Conservation (phyloP, 345 rosid species). For the Sonneratia caseolaris region DNA sequence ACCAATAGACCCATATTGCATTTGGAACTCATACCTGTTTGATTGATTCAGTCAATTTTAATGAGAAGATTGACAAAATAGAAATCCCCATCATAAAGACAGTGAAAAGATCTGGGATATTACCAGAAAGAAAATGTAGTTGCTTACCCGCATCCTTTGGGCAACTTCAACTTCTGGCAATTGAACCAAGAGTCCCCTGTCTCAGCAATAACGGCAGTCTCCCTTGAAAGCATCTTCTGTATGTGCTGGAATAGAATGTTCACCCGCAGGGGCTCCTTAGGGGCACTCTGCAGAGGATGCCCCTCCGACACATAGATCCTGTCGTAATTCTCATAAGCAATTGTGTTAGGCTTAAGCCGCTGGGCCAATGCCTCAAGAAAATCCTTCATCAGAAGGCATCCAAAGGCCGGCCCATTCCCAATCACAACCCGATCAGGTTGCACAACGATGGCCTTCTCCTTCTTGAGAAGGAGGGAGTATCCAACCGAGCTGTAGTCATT, state of each 20-base stretch:
- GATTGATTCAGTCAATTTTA: background rate
- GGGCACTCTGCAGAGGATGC: conserved; percentile 34
- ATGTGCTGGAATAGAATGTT: conserved; percentile 61
- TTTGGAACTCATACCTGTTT: conserved; percentile 70
- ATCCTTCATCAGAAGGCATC: conserved; percentile 70
- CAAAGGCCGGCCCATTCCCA: conserved; percentile 63
- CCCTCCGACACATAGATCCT: conserved; percentile 68
- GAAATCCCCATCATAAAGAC: background rate
- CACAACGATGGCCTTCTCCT: conserved; percentile 68
- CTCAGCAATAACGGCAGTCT: conserved; percentile 69
- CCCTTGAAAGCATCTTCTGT: conserved; percentile 58
- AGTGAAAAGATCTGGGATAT: background rate
- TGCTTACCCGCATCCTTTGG: conserved; percentile 59
- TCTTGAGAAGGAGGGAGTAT: conserved; percentile 71
- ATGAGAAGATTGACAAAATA: background rate
- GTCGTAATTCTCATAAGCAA: conserved; percentile 60
- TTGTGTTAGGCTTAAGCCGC: conserved; percentile 37
- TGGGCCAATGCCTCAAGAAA: conserved; percentile 49
- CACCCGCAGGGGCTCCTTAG: conserved; percentile 58
- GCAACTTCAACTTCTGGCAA: conserved; percentile 73
- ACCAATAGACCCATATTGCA: conserved; percentile 85
- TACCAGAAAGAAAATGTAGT: background rate
- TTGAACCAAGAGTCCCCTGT: conserved; percentile 88
- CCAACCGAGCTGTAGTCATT: conserved; percentile 78
- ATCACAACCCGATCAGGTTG: conserved; percentile 62